Conservation (phyloP, 2,329 filamentous ascomycete genomes). For the Claviceps sp. region DNA sequence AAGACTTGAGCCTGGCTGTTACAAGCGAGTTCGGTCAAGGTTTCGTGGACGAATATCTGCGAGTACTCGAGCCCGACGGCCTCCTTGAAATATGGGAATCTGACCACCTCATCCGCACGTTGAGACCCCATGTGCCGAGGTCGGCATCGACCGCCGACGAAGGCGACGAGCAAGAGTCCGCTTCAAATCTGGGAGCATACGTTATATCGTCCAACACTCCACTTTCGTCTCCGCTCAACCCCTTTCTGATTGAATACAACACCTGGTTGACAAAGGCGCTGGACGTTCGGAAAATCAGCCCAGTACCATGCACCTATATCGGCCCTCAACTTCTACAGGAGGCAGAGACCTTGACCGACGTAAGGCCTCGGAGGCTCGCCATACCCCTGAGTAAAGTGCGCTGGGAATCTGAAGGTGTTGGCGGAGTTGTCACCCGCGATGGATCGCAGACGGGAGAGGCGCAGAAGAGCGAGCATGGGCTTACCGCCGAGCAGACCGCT, state of each 20-base stretch:
- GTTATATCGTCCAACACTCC: constrained; percentile 72
- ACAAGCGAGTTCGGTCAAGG: constrained; percentile 43
- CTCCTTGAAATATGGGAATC: constrained; percentile 81
- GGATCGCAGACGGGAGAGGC: constrained; percentile 47
- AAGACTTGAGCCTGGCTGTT: constrained; percentile 61
- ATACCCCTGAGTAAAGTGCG: constrained; percentile 73
- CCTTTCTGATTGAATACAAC: constrained; percentile 73
- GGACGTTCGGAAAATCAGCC: constrained; percentile 53
- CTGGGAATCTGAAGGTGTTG: constrained; percentile 71
- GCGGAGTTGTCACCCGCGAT: constrained; percentile 46
- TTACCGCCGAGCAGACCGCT: constrained; percentile 58
- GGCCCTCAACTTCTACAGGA: constrained; percentile 72
- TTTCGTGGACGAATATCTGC: constrained; percentile 58
- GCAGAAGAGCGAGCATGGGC: constrained; percentile 25
- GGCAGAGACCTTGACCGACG: constrained; percentile 53
- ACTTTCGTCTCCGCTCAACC: constrained; percentile 67
- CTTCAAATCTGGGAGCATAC: constrained; percentile 64
- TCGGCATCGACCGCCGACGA: constrained; percentile 22
- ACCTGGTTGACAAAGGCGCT: constrained; percentile 66
- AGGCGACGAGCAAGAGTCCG: constrained; percentile 47
- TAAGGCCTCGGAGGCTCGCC: constrained; percentile 66
- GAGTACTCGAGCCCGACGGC: constrained; percentile 65
- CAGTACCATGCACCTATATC: constrained; percentile 67
- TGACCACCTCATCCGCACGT: constrained; percentile 70
- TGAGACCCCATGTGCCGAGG: constrained; percentile 61